Evolutionary conservation across 345 rosid species (phyloP).

Genomic region (Raphanus sativus): DNA sequence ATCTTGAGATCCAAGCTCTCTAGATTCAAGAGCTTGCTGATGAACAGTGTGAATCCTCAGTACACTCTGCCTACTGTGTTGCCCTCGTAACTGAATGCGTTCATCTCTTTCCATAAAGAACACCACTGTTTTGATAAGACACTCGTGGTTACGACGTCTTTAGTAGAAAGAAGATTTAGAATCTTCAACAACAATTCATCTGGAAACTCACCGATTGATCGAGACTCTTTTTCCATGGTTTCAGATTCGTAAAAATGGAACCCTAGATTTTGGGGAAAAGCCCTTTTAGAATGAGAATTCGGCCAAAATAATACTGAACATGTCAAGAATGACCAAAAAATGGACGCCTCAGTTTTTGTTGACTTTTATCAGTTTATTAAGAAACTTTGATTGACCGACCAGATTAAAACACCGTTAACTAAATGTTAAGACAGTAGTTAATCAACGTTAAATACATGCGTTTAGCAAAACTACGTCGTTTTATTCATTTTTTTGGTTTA

Average conservation of each 20-base stretch:
- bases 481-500: not conserved
- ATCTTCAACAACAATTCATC: slow-evolving; percentile 13
- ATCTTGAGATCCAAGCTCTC: not conserved
- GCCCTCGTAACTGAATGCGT: not conserved
- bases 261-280: too few species aligned
- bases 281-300: not conserved
- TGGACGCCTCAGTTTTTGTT: not conserved
- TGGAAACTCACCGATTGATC: slow-evolving; percentile 9
- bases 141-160: not conserved
- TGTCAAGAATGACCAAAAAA: not conserved
- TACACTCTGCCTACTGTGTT: not conserved
- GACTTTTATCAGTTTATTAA: not conserved
- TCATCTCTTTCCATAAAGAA: not conserved
- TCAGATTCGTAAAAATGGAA: too few species aligned
- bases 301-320: not conserved
- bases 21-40: not conserved
- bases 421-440: not conserved
- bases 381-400: not conserved
- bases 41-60: not conserved
- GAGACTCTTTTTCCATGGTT: not conserved
- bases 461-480: not conserved
- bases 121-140: slow-evolving; percentile 8
- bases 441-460: not conserved
- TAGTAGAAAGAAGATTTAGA: not conserved
- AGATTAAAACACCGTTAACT: not conserved